These are phyloP conservation scores for Quercus tomentella DNA, from an alignment of 331 rosid genomes.

Conservation along the genomic window DNA sequence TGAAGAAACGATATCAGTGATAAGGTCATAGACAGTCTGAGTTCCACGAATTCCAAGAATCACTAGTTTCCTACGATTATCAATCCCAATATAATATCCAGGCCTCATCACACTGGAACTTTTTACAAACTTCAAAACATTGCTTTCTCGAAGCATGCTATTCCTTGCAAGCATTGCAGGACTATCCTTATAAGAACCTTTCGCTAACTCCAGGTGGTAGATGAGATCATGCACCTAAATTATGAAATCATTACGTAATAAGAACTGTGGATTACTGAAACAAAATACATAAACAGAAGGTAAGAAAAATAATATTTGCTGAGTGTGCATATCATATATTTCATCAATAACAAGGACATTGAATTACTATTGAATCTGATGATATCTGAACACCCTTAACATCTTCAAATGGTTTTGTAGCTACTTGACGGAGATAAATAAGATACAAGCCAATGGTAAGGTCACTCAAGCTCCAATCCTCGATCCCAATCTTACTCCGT, in stretches of 20 bases:
- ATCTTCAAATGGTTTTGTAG: slow-evolving; percentile 58
- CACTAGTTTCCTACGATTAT: slow-evolving; percentile 71
- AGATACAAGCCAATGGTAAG: slow-evolving; percentile 86
- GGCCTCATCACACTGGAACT: slow-evolving; percentile 87
- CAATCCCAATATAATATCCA: slow-evolving; percentile 84
- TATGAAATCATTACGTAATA: slow-evolving; percentile 22
- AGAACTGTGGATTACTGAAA: slow-evolving; percentile 14
- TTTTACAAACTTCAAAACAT: slow-evolving; percentile 71
- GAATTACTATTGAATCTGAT: slow-evolving; percentile 67
- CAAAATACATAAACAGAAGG: not conserved
- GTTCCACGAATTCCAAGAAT: slow-evolving; percentile 89
- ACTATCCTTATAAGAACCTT: slow-evolving; percentile 68
- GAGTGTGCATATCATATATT: slow-evolving; percentile 13
- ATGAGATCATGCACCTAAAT: slow-evolving; percentile 86
- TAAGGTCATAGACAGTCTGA: slow-evolving; percentile 81
- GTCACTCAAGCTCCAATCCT: slow-evolving; percentile 95
- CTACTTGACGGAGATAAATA: slow-evolving; percentile 88
- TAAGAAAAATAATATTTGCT: not conserved
- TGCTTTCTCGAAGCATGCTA: slow-evolving; percentile 90
- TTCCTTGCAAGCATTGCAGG: slow-evolving; percentile 58
- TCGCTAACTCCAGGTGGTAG: slow-evolving; percentile 80
- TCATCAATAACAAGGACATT: slow-evolving; percentile 12
- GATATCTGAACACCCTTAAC: slow-evolving; percentile 64
- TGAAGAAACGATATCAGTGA: slow-evolving; percentile 77
- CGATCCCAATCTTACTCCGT: slow-evolving; percentile 76